These are phyloP conservation scores for Bipolaris gigantea DNA, from an alignment of 2,329 filamentous ascomycete species.

Conservation along the genomic window DNA sequence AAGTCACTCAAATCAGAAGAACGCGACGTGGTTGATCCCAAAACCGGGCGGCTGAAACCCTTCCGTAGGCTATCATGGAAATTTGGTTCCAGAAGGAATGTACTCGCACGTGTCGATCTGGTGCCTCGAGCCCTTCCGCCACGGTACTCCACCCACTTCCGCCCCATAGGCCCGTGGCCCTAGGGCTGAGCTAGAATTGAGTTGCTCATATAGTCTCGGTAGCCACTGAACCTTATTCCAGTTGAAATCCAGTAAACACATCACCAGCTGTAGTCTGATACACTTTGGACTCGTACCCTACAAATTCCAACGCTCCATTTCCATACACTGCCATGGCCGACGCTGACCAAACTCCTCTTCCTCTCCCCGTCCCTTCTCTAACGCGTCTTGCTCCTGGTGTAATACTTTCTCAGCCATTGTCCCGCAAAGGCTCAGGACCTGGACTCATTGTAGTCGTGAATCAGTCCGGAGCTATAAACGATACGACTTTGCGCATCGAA, in stretches of 20 bases:
- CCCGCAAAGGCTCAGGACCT: neutral
- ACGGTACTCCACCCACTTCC: neutral
- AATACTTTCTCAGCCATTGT: neutral
- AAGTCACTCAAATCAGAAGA: neutral
- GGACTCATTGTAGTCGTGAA: neutral
- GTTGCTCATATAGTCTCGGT: neutral
- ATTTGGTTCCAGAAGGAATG: neutral
- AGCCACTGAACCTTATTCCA: neutral
- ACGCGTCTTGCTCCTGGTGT: neutral
- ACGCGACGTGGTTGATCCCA: neutral
- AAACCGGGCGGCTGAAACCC: neutral
- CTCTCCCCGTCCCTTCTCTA: neutral
- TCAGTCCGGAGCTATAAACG: neutral
- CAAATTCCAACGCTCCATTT: neutral
- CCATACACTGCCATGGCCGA: neutral
- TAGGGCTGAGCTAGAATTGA: neutral
- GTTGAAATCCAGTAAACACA: neutral
- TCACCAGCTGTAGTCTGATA: neutral
- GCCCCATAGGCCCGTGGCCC: neutral
- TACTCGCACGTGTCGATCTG: neutral
- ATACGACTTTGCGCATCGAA: neutral
- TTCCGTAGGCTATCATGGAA: neutral
- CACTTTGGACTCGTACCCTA: neutral
- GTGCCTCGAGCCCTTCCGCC: neutral
- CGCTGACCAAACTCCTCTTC: neutral